Percentiles rank a stretch among this genome's conserved stretches.
Conservation (phyloP, 345 rosid genomes). For the Isatis tinctoria region DNA sequence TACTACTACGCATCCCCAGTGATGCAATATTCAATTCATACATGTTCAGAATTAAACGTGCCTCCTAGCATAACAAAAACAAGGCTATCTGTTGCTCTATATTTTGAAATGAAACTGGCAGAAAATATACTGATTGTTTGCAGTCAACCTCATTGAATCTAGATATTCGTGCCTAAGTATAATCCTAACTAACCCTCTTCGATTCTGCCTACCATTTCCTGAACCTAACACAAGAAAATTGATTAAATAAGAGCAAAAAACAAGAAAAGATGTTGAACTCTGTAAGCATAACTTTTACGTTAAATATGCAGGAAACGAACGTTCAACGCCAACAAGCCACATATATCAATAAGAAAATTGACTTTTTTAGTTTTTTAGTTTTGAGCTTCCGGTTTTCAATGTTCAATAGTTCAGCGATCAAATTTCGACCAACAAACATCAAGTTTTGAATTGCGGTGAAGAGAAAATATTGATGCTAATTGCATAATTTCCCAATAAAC, state of each 20-base stretch:
- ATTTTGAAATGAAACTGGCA: neutral
- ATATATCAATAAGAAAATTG: neutral
- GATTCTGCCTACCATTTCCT: neutral
- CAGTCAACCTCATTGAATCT: neutral
- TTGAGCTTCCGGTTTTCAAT: neutral
- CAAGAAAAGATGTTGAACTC: no score
- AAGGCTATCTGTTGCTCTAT: neutral
- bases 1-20: neutral
- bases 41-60: neutral
- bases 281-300: neutral
- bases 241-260: no score
- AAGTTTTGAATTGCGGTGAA: neutral
- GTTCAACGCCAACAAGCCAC: neutral
- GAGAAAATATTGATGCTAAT: neutral
- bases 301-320: neutral
- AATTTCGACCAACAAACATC: neutral
- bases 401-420: slow-evolving; percentile 4
- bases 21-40: neutral
- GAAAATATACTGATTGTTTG: neutral
- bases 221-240: slow-evolving; percentile 4
- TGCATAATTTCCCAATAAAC: neutral
- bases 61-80: neutral
- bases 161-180: neutral
- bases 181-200: neutral
- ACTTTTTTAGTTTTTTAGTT: neutral